These are phyloP conservation scores for Nephelium lappaceum DNA, from an alignment of 345 rosid species.

Conservation along the genomic window DNA sequence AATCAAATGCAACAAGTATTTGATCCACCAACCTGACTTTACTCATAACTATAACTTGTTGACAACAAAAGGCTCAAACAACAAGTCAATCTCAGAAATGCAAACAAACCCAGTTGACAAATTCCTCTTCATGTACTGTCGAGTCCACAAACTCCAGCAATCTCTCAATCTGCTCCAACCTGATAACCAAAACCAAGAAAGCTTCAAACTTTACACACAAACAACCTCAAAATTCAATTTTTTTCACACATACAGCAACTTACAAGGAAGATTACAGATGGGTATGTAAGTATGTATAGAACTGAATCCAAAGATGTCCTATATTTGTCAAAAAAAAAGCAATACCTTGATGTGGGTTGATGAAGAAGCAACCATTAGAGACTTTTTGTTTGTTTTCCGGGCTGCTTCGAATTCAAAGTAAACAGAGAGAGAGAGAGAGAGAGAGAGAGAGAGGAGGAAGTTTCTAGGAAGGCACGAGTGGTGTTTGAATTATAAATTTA, in stretches of 20 bases:
- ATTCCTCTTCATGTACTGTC: slow-evolving; percentile 21
- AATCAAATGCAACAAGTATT: not conserved
- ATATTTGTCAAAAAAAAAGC: too few relatives aligned
- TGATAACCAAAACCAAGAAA: not conserved
- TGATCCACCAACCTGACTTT: slow-evolving; percentile 66
- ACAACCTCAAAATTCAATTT: not conserved
- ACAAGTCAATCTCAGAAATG: slow-evolving; percentile 21
- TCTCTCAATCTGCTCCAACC: not conserved
- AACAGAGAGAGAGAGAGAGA: too few relatives aligned
- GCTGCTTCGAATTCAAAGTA: not conserved
- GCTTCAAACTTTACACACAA: not conserved
- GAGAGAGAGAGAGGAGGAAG: slow-evolving; percentile 1
- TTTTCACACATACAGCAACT: not conserved
- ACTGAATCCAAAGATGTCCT: not conserved
- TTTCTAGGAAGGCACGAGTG: slow-evolving; percentile 19
- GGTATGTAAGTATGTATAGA: not conserved
- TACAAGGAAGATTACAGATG: not conserved
- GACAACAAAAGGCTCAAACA: not conserved
- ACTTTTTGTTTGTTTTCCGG: not conserved
- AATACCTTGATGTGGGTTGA: not conserved
- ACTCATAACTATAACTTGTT: slow-evolving; percentile 40
- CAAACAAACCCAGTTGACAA: slow-evolving; percentile 6
- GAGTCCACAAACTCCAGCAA: not conserved
- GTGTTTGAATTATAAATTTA: not conserved
- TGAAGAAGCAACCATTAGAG: not conserved